Evolutionary conservation across 2,329 filamentous ascomycete genomes (phyloP), one percentile per base, ranked within the genome.

Genomic region (Periconia digitata): DNA sequence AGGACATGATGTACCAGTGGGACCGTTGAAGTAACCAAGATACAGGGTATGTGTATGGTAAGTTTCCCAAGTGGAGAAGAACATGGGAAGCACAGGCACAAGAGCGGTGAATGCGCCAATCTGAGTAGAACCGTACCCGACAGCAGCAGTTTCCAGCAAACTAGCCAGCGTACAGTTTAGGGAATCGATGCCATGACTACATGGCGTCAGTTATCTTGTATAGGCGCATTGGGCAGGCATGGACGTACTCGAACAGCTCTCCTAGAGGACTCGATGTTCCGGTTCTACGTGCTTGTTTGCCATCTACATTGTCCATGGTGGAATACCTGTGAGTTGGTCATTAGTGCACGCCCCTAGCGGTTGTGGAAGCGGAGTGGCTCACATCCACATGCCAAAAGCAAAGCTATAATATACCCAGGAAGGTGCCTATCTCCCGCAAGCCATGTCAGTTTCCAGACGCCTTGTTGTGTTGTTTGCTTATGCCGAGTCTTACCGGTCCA

Each of bases 61-160:
- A 1, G 94, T 99, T 75, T 99, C 94, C 94, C 94, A 99, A 2
- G 94, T 99, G 3, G 92, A 96, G 76, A 99, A 96, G 79, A 96
- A 99, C 94, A 99, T 99, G 51, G 94, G 90, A 38, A 99, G 77
- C 61, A 91, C 95, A 1, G 94, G 94, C 51, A 92, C 85, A 37
- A 99, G 78, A 1, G 92, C 91, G 1, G 94, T 97, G 70, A 96
- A 95, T 48, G 94, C 87, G 57, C 94, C 94, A 17, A 90, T 84
- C 55, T 85, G 86, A 16, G 89, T 90, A 3, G 89, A 84, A 35
- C 94, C 94, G 43, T 96, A 81, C 21, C 89, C 92, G 87, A 99
- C 94, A 44, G 92, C 92, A 15, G 90, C 92, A 6, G 90, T 92
- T 73, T 96, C 90, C 54, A 95, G 84, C 44, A 99, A 77, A 69